Evolutionary conservation across 805 yeast genomes (phyloP).

Genomic region (Pichia nakasei): DNA sequence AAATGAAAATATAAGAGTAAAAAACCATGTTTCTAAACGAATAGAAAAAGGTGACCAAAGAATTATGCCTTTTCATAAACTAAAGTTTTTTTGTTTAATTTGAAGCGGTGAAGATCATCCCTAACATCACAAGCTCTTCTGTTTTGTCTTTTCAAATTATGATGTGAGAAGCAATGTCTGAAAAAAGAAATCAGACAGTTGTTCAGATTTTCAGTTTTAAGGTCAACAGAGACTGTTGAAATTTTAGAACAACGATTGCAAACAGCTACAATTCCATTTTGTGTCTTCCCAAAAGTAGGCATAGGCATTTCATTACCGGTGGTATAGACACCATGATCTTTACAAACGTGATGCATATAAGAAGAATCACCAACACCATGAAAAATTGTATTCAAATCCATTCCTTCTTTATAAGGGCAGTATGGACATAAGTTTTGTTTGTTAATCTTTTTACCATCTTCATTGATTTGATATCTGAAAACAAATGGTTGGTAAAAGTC

Average conservation of each 20-base stretch:
- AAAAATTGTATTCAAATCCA: conserved; percentile 10
- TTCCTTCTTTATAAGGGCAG: conserved; percentile 14
- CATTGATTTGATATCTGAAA: neutral
- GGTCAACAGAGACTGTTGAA: neutral
- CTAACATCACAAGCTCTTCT: neutral
- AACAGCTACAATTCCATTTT: neutral
- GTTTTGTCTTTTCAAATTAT: neutral
- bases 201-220: neutral
- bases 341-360: conserved; percentile 24
- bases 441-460: neutral
- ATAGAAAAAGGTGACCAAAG: too few relatives aligned
- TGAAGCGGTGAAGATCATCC: too few relatives aligned
- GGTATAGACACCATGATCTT: conserved; percentile 27
- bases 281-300: conserved; percentile 13
- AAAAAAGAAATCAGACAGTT: neutral
- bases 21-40: too few relatives aligned
- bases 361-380: conserved; percentile 14
- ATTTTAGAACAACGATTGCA: conserved; percentile 3
- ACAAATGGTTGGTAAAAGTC: neutral
- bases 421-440: conserved; percentile 21
- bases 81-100: too few relatives aligned
- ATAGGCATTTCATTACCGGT: conserved; percentile 23
- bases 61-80: too few relatives aligned
- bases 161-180: neutral
- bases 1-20: too few relatives aligned